Conservation (phyloP, 768 basidiomycete genomes). For the Rhizopogon sp. region DNA sequence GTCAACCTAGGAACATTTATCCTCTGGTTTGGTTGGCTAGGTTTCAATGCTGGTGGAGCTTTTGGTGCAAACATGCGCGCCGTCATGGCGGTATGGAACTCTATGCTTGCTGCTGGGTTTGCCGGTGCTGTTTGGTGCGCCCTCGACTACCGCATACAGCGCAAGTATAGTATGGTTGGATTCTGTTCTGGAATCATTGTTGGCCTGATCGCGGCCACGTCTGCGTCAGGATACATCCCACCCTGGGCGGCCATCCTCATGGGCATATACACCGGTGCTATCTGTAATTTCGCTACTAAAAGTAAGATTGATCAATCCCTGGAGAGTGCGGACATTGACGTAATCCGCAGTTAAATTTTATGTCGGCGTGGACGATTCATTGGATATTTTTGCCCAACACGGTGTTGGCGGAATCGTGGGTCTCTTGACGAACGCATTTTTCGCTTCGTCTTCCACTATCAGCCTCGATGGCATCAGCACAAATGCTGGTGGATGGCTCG, state of each 20-base stretch:
- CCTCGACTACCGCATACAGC: conserved; percentile 72
- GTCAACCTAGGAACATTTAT: conserved; percentile 82
- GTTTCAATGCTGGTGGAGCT: conserved; percentile 87
- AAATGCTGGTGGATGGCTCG: conserved; percentile 62
- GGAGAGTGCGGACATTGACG: conserved; percentile 7
- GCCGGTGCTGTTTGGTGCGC: conserved; percentile 84
- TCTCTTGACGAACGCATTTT: conserved; percentile 69
- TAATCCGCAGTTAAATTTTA: conserved; percentile 55
- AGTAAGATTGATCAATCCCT: conserved; percentile 34
- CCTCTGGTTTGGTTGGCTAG: conserved; percentile 85
- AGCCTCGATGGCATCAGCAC: conserved; percentile 63
- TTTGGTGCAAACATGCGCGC: conserved; percentile 87
- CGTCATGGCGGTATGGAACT: conserved; percentile 82
- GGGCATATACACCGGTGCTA: conserved; percentile 65
- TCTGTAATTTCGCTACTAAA: conserved; percentile 84
- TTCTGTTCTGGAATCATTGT: conserved; percentile 90
- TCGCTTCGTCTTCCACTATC: conserved; percentile 62
- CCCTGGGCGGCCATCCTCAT: conserved; percentile 74
- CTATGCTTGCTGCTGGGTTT: conserved; percentile 80
- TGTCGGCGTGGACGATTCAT: conserved; percentile 78
- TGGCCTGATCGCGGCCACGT: conserved; percentile 84
- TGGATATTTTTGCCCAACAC: conserved; percentile 94
- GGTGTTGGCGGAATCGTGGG: conserved; percentile 82
- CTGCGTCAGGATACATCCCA: conserved; percentile 77
- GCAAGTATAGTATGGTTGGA: conserved; percentile 86